phyloP scores from a whole-genome alignment of 2,329 filamentous ascomycete species.

The Boeremia exigua region DNA sequence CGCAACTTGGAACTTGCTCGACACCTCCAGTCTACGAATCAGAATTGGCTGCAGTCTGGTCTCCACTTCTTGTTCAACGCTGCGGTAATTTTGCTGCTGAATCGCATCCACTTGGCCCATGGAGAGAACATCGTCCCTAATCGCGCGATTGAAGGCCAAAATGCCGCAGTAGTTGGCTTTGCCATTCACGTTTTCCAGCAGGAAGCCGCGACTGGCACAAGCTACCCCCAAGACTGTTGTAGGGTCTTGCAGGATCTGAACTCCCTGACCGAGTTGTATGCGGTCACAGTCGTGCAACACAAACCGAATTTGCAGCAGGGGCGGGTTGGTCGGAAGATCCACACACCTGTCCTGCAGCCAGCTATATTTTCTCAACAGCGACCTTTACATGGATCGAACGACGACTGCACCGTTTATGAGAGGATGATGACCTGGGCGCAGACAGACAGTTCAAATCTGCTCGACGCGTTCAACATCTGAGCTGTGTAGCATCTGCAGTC shows the following conservation, averaged over 20 bases:
- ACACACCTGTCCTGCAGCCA: not conserved
- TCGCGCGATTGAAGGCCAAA: not conserved
- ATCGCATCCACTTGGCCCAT: slow-evolving; percentile 20
- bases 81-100: slow-evolving; percentile 32
- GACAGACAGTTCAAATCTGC: not conserved
- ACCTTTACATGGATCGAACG: not conserved
- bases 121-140: not conserved
- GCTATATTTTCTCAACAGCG: not conserved
- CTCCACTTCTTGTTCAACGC: slow-evolving; percentile 40
- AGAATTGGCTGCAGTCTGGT: slow-evolving; percentile 29
- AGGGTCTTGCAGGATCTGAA: slow-evolving; percentile 33
- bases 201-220: slow-evolving; percentile 31
- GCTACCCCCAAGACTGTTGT: slow-evolving; percentile 33
- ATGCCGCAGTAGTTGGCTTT: slow-evolving; percentile 25
- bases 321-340: not conserved
- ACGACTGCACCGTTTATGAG: not conserved
- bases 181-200: slow-evolving; percentile 32
- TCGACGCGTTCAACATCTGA: not conserved
- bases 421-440: slow-evolving; percentile 1
- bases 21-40: slow-evolving; percentile 11
- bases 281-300: slow-evolving; percentile 1
- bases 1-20: slow-evolving; percentile 29
- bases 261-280: slow-evolving; percentile 27
- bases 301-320: not conserved
- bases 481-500: not conserved